Base-by-base conservation (phyloP, 2,329 filamentous ascomycete species). In the Bimuria novae-zelandiae region DNA sequence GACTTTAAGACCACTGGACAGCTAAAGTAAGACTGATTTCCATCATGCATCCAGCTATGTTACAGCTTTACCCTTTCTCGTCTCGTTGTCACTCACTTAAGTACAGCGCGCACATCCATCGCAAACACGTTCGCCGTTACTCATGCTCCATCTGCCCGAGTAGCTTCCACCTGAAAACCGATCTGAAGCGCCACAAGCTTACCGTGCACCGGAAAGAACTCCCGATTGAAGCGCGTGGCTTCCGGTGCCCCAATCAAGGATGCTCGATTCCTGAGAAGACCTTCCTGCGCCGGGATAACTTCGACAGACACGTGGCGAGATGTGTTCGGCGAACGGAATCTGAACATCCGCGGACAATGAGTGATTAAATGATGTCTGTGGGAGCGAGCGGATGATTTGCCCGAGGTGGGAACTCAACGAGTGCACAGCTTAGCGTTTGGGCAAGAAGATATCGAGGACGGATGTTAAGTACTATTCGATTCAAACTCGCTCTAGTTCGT, bases 121-220 rank as follows among this genome's bases (percentile, higher is more conserved):
- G 52, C 30, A 61, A 60, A 40, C 59, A 61, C 40, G 40, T 44
- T 17, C 56, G 56, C 4, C 56, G 52, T 14, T 59, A 54, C 43
- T 42, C 33, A 19, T 62, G 57, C 44, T 5, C 33, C 10, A 30
- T 45, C 21, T 62, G 55, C 46, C 11, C n/a, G 5, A 43, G 40
- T 4, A 44, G 41, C 10, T 61, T 57, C 19, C 41, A 52, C 11
- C 46, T 61, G 1, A 54, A 56, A 16, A 56, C 51, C n/a, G 60
- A 61, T 23, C 54, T 61, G 22, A 49, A 52, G 30, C 52, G 54
- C 12, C 60, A 61, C 25, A 22, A 49, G 22, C 46, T 37, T 12
- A 59, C 51, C 14, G 54, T 61, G 2, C 56, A 63, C 40, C 33
- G 46, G 3, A 44, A 59, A 3, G 21, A 46, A 7, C 40, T 51